Evolutionary conservation across 2,329 filamentous ascomycete genomes (phyloP).

Genomic region (Aspergillus glaucus): DNA sequence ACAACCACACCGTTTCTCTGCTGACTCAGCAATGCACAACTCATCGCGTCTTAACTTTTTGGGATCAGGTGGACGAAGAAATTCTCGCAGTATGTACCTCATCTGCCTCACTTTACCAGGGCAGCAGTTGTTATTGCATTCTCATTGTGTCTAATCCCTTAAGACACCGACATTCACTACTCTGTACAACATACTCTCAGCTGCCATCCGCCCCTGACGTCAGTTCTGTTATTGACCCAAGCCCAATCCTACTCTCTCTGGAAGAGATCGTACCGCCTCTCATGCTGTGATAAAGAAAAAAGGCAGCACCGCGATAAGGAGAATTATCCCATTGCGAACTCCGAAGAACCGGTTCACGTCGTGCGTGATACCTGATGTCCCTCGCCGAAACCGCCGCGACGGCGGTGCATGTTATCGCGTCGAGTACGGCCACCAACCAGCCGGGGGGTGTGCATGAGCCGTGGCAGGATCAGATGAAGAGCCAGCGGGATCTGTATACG

Average conservation of each 20-base stretch:
- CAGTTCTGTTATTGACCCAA: slow-evolving; percentile 10
- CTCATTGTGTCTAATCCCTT: not conserved
- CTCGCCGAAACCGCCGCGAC: slow-evolving; percentile 21
- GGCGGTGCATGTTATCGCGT: slow-evolving; percentile 15
- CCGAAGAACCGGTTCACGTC: too few species aligned
- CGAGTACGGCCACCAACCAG: slow-evolving; percentile 14
- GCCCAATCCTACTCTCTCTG: not conserved
- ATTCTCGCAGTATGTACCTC: too few species aligned
- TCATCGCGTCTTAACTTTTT: not conserved
- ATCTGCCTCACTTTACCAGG: too few species aligned
- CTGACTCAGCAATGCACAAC: slow-evolving; percentile 13
- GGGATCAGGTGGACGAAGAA: too few species aligned
- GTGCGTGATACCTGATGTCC: slow-evolving; percentile 19
- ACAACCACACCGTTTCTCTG: not conserved
- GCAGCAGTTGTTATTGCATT: not conserved
- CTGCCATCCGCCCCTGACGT: slow-evolving; percentile 16
- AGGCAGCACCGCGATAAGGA: too few species aligned
- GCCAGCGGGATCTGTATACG: slow-evolving; percentile 37
- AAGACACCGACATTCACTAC: not conserved
- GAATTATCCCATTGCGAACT: too few species aligned
- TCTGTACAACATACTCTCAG: too few species aligned
- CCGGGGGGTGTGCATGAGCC: slow-evolving; percentile 13
- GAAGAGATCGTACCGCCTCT: not conserved
- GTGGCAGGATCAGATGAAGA: slow-evolving; percentile 26
- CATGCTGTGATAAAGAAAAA: too few species aligned